Evolutionary conservation across 2,329 filamentous ascomycete species (phyloP).

Genomic region (Sodiomyces alkalinus): DNA sequence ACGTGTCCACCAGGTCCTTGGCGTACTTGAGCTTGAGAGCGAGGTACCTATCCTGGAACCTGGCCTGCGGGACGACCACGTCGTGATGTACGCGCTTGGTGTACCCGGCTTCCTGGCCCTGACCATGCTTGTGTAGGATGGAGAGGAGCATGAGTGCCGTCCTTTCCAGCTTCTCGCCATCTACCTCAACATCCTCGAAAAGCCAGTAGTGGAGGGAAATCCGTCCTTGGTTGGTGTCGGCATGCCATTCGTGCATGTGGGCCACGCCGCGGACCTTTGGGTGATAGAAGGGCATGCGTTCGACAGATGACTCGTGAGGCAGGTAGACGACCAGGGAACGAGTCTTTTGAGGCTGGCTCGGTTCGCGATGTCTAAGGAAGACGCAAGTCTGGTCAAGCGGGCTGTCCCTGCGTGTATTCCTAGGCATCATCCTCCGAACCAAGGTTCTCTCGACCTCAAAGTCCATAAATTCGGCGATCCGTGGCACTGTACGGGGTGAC

Average conservation of each 20-base stretch:
- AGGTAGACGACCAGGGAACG: conserved; percentile 56
- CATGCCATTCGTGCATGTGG: conserved; percentile 55
- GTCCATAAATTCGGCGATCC: too few relatives aligned
- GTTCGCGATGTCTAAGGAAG: conserved; percentile 20
- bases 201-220: conserved; percentile 47
- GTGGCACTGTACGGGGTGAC: too few relatives aligned
- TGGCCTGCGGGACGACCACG: conserved; percentile 57
- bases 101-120: conserved; percentile 50
- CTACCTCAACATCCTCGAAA: conserved; percentile 21
- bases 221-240: conserved; percentile 23
- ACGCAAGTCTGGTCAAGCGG: conserved; percentile 72
- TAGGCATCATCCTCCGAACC: conserved; percentile 63
- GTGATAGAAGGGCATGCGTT: conserved; percentile 75
- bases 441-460: conserved; percentile 41
- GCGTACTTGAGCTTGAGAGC: conserved; percentile 70
- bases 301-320: conserved; percentile 48
- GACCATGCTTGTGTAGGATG: conserved; percentile 58
- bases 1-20: conserved; percentile 50
- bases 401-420: conserved; percentile 63
- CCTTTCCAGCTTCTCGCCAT: conserved; percentile 37
- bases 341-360: conserved; percentile 10
- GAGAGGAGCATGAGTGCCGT: conserved; percentile 55
- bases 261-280: conserved; percentile 60
- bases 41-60: conserved; percentile 71
- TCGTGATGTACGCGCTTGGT: conserved; percentile 77